Percentiles rank a stretch among this genome's conserved stretches.
Conservation (phyloP, 2,329 filamentous ascomycete genomes). For the Fusarium sp. region DNA sequence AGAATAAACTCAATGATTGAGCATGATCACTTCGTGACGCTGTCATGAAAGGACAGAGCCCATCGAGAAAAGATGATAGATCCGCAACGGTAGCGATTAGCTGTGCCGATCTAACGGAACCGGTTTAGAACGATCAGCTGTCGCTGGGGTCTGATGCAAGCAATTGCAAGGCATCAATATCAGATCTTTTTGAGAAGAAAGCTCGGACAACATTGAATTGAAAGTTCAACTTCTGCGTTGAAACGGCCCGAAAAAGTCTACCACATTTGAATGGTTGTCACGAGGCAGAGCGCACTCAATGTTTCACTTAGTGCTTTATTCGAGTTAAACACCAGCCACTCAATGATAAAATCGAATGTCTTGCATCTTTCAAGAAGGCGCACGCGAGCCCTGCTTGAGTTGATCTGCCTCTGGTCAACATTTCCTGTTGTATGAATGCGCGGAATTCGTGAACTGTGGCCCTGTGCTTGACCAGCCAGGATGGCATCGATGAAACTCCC, state of each 20-base stretch:
- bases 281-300: not conserved
- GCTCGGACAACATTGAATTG: not conserved
- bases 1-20: not conserved
- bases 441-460: constrained; percentile 3
- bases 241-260: constrained; percentile 7
- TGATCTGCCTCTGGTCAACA: not conserved
- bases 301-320: not conserved
- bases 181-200: constrained; percentile 4
- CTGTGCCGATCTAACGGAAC: constrained; percentile 28
- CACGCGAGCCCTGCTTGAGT: constrained; percentile 15
- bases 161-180: constrained; percentile 22
- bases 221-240: constrained; percentile 5
- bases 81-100: constrained; percentile 22
- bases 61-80: not conserved
- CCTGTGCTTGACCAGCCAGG: constrained; percentile 33
- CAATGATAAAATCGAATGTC: constrained; percentile 8
- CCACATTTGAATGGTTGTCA: not conserved
- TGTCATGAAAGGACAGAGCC: constrained; percentile 1
- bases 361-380: constrained; percentile 18
- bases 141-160: constrained; percentile 34
- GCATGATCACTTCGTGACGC: not conserved
- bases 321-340: constrained; percentile 26
- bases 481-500: constrained; percentile 38
- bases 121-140: constrained; percentile 24
- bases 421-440: not conserved